Conservation (phyloP, 192 early-diverging fungal genomes). For the Rhizophagus prolifer region DNA sequence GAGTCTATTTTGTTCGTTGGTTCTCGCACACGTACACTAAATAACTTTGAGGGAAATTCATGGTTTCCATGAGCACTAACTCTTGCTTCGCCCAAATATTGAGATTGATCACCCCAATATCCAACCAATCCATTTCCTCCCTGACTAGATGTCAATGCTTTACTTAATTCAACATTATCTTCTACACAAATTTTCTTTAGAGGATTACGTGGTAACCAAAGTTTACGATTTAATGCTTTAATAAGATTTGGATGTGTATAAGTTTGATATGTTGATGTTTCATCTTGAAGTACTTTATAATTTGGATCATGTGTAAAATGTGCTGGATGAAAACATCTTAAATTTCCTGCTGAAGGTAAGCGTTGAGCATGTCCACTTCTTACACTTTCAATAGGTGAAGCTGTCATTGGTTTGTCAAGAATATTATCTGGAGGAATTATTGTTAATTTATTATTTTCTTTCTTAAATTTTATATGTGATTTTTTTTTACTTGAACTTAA, state of each 20-base stretch:
- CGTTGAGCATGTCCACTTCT: background rate
- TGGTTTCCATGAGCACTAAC: constrained; percentile 10
- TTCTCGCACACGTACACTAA: background rate
- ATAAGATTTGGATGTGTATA: constrained; percentile 47
- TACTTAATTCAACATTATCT: constrained; percentile 42
- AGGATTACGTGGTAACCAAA: constrained; percentile 45
- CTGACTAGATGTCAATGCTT: constrained; percentile 35
- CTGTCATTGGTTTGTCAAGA: background rate
- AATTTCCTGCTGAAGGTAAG: constrained; percentile 4
- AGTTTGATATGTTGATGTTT: constrained; percentile 41
- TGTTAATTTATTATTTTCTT: background rate
- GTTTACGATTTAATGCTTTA: constrained; percentile 39
- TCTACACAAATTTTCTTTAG: constrained; percentile 38
- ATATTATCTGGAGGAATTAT: background rate
- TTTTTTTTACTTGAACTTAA: background rate
- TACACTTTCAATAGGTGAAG: background rate
- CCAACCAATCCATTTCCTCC: constrained; percentile 8
- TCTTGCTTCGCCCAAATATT: constrained; percentile 12
- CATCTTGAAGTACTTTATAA: constrained; percentile 31
- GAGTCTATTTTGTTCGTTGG: too few species aligned
- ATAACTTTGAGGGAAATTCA: constrained; percentile 7
- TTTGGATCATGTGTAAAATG: constrained; percentile 24
- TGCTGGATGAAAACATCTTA: background rate
- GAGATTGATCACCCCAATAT: constrained; percentile 21
- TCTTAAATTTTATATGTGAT: background rate